Evolutionary conservation across 2,329 filamentous ascomycete genomes (phyloP).

Genomic region (Helminthosporium solani): DNA sequence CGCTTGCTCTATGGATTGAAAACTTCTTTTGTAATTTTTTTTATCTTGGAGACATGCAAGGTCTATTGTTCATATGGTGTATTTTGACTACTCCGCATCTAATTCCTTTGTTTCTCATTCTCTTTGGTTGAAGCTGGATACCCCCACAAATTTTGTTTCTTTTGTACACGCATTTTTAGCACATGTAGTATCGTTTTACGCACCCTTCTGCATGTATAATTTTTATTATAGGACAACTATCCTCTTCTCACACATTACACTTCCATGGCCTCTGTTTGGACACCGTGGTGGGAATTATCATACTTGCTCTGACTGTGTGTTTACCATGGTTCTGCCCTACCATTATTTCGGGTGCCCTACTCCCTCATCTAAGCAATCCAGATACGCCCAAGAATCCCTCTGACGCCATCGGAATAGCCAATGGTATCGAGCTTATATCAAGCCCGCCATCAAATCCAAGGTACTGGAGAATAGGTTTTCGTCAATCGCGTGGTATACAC

Average conservation of each 20-base stretch:
- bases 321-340: too few species aligned
- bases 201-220: not conserved
- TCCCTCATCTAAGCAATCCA: too few species aligned
- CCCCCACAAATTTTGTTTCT: conserved; percentile 13
- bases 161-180: not conserved
- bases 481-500: too few species aligned
- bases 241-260: not conserved
- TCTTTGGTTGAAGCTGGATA: conserved; percentile 23
- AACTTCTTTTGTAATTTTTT: not conserved
- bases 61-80: not conserved
- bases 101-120: too few species aligned
- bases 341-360: too few species aligned
- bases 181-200: not conserved
- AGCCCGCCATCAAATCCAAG: too few species aligned
- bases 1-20: not conserved
- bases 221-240: not conserved
- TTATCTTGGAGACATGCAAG: not conserved
- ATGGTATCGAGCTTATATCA: too few species aligned
- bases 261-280: not conserved
- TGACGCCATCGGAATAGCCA: too few species aligned
- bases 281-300: not conserved
- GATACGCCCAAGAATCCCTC: too few species aligned
- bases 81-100: too few species aligned
- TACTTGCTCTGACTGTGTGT: too few species aligned
- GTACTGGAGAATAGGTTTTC: too few species aligned